Percentiles rank a stretch among this genome's conserved stretches.
Conservation (phyloP, 2,329 filamentous ascomycete genomes). For the Lecanicillium sp. region DNA sequence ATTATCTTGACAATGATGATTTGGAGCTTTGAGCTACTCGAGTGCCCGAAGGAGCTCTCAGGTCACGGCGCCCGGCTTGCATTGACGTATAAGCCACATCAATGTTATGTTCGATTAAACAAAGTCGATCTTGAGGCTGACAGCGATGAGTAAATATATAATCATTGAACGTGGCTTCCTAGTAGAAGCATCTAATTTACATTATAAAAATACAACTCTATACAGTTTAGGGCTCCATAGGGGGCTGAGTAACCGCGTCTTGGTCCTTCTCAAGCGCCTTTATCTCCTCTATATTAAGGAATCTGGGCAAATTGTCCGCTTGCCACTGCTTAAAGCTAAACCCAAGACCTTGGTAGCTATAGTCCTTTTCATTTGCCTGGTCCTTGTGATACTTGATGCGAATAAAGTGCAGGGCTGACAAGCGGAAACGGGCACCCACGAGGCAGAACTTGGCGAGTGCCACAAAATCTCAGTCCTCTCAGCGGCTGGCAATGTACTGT, state of each 20-base stretch:
- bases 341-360: conserved; percentile 43
- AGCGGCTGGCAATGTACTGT: too few relatives aligned
- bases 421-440: too few relatives aligned
- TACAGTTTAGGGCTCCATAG: too few relatives aligned
- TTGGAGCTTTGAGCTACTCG: conserved; percentile 29
- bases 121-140: conserved; percentile 2
- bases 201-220: too few relatives aligned
- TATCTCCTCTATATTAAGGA: conserved; percentile 38
- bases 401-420: too few relatives aligned
- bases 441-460: too few relatives aligned
- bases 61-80: conserved; percentile 7
- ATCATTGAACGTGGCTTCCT: too few relatives aligned
- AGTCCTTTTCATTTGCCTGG: conserved; percentile 53
- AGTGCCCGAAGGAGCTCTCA: conserved; percentile 15
- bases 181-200: too few relatives aligned
- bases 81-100: conserved; percentile 9
- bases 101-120: conserved; percentile 10
- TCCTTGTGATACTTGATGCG: conserved; percentile 52
- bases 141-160: too few relatives aligned
- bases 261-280: conserved; percentile 40
- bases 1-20: conserved; percentile 26
- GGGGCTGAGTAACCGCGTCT: conserved; percentile 10
- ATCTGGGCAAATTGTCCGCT: conserved; percentile 36
- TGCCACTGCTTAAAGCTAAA: conserved; percentile 45
- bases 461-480: too few relatives aligned